phyloP scores from a whole-genome alignment of 2,329 filamentous ascomycete genomes.

The Talaromyces sp. region DNA sequence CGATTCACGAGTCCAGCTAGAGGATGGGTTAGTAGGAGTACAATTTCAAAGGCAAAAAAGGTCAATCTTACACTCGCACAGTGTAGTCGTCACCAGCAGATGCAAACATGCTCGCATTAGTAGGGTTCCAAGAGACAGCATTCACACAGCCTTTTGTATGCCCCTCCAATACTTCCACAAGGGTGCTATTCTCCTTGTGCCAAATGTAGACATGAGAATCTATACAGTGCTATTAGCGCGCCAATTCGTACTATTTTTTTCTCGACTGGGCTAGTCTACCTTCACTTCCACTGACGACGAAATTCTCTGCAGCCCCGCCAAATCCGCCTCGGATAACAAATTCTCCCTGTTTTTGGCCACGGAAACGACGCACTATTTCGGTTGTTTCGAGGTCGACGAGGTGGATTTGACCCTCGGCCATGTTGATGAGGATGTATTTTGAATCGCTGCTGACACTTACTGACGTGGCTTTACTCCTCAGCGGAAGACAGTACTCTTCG shows the following conservation, averaged over 20 bases:
- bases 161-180: slow-evolving; percentile 71
- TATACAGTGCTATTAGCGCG: slow-evolving; percentile 23
- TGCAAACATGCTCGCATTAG: slow-evolving; percentile 76
- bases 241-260: not conserved
- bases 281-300: slow-evolving; percentile 88
- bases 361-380: slow-evolving; percentile 67
- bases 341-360: slow-evolving; percentile 68
- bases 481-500: slow-evolving; percentile 68
- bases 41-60: not conserved
- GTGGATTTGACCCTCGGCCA: slow-evolving; percentile 69
- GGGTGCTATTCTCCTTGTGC: slow-evolving; percentile 76
- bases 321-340: slow-evolving; percentile 79
- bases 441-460: slow-evolving; percentile 79
- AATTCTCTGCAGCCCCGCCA: slow-evolving; percentile 86
- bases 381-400: slow-evolving; percentile 73
- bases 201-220: slow-evolving; percentile 76
- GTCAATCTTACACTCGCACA: slow-evolving; percentile 71
- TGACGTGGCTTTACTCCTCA: slow-evolving; percentile 69
- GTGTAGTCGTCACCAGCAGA: slow-evolving; percentile 83
- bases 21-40: not conserved
- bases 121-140: slow-evolving; percentile 82
- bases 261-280: slow-evolving; percentile 48
- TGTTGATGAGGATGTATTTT: slow-evolving; percentile 75
- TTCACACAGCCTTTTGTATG: slow-evolving; percentile 77
- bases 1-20: slow-evolving; percentile 34